These are phyloP conservation scores for Suillus variegatus DNA, from an alignment of 768 basidiomycete species.

Conservation along the genomic window DNA sequence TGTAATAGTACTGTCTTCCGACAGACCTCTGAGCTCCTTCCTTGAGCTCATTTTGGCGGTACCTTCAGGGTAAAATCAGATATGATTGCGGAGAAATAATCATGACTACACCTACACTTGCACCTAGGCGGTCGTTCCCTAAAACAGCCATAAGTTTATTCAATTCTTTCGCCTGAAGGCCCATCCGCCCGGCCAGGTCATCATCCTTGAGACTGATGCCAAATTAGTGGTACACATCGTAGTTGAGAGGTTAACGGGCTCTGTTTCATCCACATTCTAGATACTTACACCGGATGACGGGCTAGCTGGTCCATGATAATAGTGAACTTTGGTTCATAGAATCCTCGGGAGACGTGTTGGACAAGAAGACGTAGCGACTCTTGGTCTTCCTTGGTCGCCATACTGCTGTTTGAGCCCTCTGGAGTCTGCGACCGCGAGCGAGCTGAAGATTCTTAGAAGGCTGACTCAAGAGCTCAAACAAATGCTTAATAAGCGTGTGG, in stretches of 20 bases:
- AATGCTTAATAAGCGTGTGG: neutral
- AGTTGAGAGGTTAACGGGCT: slow-evolving; percentile 18
- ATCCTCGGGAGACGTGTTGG: slow-evolving; percentile 89
- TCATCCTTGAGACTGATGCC: slow-evolving; percentile 82
- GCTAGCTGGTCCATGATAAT: slow-evolving; percentile 94
- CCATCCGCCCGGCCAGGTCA: slow-evolving; percentile 89
- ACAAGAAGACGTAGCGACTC: slow-evolving; percentile 85
- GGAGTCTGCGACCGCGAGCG: neutral
- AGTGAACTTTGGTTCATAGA: slow-evolving; percentile 91
- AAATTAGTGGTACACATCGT: neutral
- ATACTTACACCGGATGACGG: slow-evolving; percentile 91
- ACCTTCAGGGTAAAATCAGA: slow-evolving; percentile 43
- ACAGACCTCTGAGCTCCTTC: slow-evolving; percentile 87
- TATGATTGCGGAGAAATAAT: slow-evolving; percentile 3
- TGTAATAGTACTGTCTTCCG: slow-evolving; percentile 92
- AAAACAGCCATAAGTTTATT: slow-evolving; percentile 86
- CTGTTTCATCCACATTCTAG: slow-evolving; percentile 27
- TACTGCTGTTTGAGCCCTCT: slow-evolving; percentile 19
- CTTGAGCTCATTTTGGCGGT: slow-evolving; percentile 89
- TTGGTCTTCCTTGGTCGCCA: slow-evolving; percentile 78
- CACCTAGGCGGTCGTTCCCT: slow-evolving; percentile 75
- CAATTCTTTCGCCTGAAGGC: slow-evolving; percentile 85
- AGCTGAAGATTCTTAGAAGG: neutral
- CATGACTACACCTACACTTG: slow-evolving; percentile 56
- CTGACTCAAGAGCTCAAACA: neutral